Conservation (phyloP, 768 basidiomycete species). For the Mycena floridula region DNA sequence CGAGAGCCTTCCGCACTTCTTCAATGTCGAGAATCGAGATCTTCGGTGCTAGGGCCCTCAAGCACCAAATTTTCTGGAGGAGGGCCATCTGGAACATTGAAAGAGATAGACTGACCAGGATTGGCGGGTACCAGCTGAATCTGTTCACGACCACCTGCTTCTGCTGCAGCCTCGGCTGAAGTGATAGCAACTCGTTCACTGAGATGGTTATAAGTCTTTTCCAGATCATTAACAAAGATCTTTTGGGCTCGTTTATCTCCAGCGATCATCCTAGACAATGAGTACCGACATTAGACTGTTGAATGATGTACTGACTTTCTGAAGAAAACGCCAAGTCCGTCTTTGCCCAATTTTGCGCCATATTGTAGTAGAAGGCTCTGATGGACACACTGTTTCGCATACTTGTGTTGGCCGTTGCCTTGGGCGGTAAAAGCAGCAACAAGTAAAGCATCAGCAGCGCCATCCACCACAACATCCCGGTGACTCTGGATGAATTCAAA, state of each 20-base stretch:
- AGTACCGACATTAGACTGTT: background rate
- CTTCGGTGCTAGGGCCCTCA: slow-evolving; percentile 86
- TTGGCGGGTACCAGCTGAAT: slow-evolving; percentile 96
- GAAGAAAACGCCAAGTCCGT: slow-evolving; percentile 92
- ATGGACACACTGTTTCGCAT: slow-evolving; percentile 87
- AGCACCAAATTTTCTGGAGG: slow-evolving; percentile 81
- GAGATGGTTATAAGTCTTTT: slow-evolving; percentile 81
- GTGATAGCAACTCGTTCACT: slow-evolving; percentile 65
- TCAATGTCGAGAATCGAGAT: slow-evolving; percentile 75
- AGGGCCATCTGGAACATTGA: slow-evolving; percentile 94
- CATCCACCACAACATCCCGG: slow-evolving; percentile 76
- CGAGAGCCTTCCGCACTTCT: slow-evolving; percentile 80
- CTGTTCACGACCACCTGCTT: slow-evolving; percentile 56
- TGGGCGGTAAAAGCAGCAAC: slow-evolving; percentile 87
- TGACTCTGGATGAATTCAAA: slow-evolving; percentile 84
- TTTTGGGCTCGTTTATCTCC: slow-evolving; percentile 68
- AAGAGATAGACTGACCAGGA: slow-evolving; percentile 64
- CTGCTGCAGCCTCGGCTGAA: slow-evolving; percentile 53
- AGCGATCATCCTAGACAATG: slow-evolving; percentile 64
- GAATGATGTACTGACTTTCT: slow-evolving; percentile 49
- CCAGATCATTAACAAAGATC: slow-evolving; percentile 87
- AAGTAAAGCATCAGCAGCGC: slow-evolving; percentile 88
- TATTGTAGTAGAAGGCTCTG: slow-evolving; percentile 92
- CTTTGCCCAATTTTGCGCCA: slow-evolving; percentile 85
- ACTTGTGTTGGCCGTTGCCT: slow-evolving; percentile 52